Conservation (phyloP, 192 early-diverging fungal species). For the Coemansia sp. region DNA sequence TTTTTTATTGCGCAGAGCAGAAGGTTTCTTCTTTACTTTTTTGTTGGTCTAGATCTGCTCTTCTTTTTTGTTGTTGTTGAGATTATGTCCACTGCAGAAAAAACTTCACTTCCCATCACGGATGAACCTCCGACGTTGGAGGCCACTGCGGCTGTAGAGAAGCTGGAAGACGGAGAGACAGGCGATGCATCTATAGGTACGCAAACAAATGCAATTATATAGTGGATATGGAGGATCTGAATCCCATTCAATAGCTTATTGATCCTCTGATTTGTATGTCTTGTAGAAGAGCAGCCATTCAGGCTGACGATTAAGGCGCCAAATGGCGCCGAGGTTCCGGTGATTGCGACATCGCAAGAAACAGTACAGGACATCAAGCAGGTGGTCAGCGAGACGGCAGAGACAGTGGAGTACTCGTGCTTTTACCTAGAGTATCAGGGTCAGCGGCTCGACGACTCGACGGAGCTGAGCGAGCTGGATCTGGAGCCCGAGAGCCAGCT, state of each 20-base stretch:
- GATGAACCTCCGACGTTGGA: slow-evolving; percentile 6
- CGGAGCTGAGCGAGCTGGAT: slow-evolving; percentile 68
- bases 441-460: slow-evolving; percentile 70
- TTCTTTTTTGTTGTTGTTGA: slow-evolving; percentile 2
- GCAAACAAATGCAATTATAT: not conserved
- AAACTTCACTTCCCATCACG: slow-evolving; percentile 6
- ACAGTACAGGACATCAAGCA: slow-evolving; percentile 86
- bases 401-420: slow-evolving; percentile 85
- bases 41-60: not conserved
- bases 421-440: slow-evolving; percentile 81
- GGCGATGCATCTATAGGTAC: slow-evolving; percentile 8
- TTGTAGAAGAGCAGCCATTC: slow-evolving; percentile 43
- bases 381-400: slow-evolving; percentile 80
- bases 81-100: slow-evolving; percentile 31
- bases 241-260: not conserved
- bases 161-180: not conserved
- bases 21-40: not conserved
- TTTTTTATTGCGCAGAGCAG: slow-evolving; percentile 1
- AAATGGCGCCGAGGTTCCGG: slow-evolving; percentile 35
- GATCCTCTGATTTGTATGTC: not conserved
- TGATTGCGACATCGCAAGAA: slow-evolving; percentile 64
- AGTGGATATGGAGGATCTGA: not conserved
- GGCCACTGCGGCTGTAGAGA: not conserved
- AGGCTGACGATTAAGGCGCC: slow-evolving; percentile 46
- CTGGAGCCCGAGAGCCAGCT: slow-evolving; percentile 67